phyloP scores from a whole-genome alignment of 2,329 filamentous ascomycete genomes.

The Aspergillus quadricinctus region DNA sequence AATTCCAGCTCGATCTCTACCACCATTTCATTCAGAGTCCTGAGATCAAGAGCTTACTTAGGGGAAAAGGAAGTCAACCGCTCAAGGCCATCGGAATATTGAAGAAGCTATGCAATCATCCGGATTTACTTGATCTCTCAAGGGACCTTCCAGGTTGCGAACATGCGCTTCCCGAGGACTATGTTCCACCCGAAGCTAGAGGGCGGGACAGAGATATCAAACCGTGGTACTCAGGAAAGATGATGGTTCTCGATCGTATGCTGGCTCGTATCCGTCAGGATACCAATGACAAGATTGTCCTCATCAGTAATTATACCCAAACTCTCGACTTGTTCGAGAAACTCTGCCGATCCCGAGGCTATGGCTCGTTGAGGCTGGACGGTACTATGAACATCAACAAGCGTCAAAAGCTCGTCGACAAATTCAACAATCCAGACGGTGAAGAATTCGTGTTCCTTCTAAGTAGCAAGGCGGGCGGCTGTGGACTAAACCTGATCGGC shows the following conservation, averaged over 20 bases:
- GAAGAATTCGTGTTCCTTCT: constrained; percentile 92
- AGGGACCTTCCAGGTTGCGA: constrained; percentile 86
- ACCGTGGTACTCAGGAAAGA: constrained; percentile 95
- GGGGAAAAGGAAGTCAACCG: constrained; percentile 91
- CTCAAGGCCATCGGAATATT: constrained; percentile 94
- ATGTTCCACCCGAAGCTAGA: constrained; percentile 77
- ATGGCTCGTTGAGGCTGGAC: constrained; percentile 84
- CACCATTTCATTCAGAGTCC: constrained; percentile 96
- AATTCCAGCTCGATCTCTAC: constrained; percentile 89
- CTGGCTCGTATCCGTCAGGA: constrained; percentile 90
- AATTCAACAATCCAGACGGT: constrained; percentile 90
- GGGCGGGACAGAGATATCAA: constrained; percentile 90
- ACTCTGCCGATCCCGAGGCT: constrained; percentile 77
- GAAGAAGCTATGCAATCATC: constrained; percentile 98
- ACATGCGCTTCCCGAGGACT: constrained; percentile 75
- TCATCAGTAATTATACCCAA: constrained; percentile 97
- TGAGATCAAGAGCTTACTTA: constrained; percentile 84
- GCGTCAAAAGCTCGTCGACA: constrained; percentile 93
- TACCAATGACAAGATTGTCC: constrained; percentile 97
- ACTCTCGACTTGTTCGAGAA: constrained; percentile 92
- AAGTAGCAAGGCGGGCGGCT: constrained; percentile 93
- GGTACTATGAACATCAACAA: constrained; percentile 98
- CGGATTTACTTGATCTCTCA: constrained; percentile 79
- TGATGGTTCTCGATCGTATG: constrained; percentile 98
- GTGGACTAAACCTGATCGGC: constrained; percentile 91